These are phyloP conservation scores for Chlorella ohadii DNA, from an alignment of 139 green algal species.

Conservation along the genomic window DNA sequence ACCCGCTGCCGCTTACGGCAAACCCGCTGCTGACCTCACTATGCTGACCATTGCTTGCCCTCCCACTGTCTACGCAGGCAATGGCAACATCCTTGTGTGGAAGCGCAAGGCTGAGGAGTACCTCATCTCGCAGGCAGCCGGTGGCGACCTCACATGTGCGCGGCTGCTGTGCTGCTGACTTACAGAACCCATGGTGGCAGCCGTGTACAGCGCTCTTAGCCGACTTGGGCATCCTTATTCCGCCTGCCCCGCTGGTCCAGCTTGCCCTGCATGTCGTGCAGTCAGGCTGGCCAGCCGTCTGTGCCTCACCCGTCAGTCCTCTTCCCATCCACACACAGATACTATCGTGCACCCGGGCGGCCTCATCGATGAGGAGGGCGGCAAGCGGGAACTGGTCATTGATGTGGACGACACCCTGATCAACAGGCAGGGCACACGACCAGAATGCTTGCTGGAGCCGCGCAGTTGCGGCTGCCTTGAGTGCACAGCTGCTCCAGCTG, in stretches of 20 bases:
- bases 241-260: too few relatives aligned
- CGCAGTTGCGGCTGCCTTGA: too few relatives aligned
- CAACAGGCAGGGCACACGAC: constrained; percentile 9
- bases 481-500: too few relatives aligned
- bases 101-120: constrained; percentile 91
- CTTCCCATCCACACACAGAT: not conserved
- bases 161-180: too few relatives aligned
- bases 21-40: too few relatives aligned
- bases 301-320: not conserved
- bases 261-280: too few relatives aligned
- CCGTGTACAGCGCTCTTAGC: too few relatives aligned
- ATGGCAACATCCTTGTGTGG: constrained; percentile 87
- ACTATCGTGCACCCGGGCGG: constrained; percentile 81
- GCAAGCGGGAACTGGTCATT: constrained; percentile 71
- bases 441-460: too few relatives aligned
- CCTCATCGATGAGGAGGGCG: constrained; percentile 72
- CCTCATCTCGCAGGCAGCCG: constrained; percentile 40
- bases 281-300: too few relatives aligned
- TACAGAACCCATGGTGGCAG: not conserved
- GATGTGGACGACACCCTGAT: constrained; percentile 86
- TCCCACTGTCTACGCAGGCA: not conserved
- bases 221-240: too few relatives aligned
- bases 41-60: not conserved
- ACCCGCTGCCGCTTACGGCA: too few relatives aligned
- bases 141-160: too few relatives aligned